phyloP scores from a whole-genome alignment of 2,329 filamentous ascomycete species.

The Trichoderma simmonsii region DNA sequence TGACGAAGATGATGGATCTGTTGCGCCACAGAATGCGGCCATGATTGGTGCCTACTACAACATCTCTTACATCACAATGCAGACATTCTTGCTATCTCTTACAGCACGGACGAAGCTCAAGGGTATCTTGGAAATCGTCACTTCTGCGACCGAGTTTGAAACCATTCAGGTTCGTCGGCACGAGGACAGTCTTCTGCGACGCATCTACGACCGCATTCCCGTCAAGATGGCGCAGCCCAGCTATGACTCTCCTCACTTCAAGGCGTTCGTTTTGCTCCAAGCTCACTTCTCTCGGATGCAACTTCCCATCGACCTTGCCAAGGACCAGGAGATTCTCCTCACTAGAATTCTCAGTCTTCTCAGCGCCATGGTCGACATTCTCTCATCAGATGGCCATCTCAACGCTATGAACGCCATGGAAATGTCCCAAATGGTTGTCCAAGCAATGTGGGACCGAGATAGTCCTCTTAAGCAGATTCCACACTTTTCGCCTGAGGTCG shows the following conservation, averaged over 20 bases:
- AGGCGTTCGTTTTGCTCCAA: constrained; percentile 94
- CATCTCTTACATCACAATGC: constrained; percentile 98
- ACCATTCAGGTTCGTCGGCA: constrained; percentile 90
- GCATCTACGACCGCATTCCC: constrained; percentile 90
- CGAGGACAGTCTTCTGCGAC: constrained; percentile 80
- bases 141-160: constrained; percentile 95
- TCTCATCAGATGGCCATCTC: constrained; percentile 91
- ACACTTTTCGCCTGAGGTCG: constrained; percentile 79
- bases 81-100: constrained; percentile 92
- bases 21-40: constrained; percentile 87
- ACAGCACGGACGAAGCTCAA: constrained; percentile 90
- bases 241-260: constrained; percentile 96
- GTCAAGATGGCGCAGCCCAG: constrained; percentile 89
- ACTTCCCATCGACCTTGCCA: constrained; percentile 88
- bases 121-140: constrained; percentile 93
- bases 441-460: constrained; percentile 98
- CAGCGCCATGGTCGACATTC: constrained; percentile 88
- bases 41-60: constrained; percentile 99
- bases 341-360: constrained; percentile 82
- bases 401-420: constrained; percentile 99
- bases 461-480: constrained; percentile 97
- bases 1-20: constrained; percentile 87
- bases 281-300: constrained; percentile 98
- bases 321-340: constrained; percentile 88
- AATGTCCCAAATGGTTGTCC: constrained; percentile 98